These are phyloP conservation scores for Garcia nutans DNA, from an alignment of 345 rosid genomes.

Conservation along the genomic window DNA sequence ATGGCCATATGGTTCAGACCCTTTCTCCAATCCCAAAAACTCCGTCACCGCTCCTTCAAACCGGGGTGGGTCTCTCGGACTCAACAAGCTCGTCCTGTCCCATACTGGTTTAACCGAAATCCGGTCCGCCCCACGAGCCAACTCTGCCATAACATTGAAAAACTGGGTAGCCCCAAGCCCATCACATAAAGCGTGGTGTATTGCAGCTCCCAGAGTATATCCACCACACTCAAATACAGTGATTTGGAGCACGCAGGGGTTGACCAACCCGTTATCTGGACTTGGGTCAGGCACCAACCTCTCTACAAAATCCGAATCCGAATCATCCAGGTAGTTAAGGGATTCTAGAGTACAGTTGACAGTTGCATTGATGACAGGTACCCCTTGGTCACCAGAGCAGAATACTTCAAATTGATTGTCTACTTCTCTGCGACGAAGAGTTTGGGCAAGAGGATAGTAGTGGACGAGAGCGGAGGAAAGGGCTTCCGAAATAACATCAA, in stretches of 20 bases:
- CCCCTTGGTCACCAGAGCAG: constrained; percentile 48
- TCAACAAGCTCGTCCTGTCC: constrained; percentile 52
- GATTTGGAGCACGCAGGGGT: constrained; percentile 70
- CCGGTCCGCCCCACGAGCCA: constrained; percentile 60
- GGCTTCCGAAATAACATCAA: constrained; percentile 44
- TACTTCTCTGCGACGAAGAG: constrained; percentile 9
- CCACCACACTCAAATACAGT: constrained; percentile 81
- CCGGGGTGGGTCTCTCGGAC: constrained; percentile 66
- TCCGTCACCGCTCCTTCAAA: constrained; percentile 54
- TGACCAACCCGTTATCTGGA: constrained; percentile 42
- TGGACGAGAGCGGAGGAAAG: constrained; percentile 57
- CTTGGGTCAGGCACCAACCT: constrained; percentile 58
- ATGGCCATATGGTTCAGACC: constrained; percentile 44
- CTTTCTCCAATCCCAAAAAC: constrained; percentile 45
- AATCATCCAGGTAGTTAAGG: constrained; percentile 50
- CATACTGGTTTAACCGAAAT: constrained; percentile 58
- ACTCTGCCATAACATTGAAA: constrained; percentile 58
- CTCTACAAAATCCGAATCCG: constrained; percentile 53
- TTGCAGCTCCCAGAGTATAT: constrained; percentile 60
- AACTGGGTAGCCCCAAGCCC: constrained; percentile 86
- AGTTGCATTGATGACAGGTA: constrained; percentile 55
- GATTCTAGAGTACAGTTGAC: constrained; percentile 59
- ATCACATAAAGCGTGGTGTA: constrained; percentile 69
- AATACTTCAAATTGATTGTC: constrained; percentile 43
- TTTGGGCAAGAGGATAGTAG: constrained; percentile 64